A percentile compares a stretch with the other conserved stretches of the same genome.
Conservation (phyloP, 208 protist genomes). For the Giardia muris region DNA sequence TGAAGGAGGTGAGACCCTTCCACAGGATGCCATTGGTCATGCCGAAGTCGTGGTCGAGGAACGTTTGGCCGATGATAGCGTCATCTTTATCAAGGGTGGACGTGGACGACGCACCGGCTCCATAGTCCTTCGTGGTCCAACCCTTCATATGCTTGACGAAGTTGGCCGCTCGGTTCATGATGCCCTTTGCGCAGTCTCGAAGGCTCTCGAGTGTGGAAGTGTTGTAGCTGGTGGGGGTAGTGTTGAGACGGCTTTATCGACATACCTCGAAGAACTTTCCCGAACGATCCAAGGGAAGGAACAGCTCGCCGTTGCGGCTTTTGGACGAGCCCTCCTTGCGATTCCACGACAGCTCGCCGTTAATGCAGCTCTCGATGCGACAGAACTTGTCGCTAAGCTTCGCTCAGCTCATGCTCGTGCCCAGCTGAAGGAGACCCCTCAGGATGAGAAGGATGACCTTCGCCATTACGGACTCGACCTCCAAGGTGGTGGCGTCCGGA, state of each 20-base stretch:
- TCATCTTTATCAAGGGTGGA: conserved; percentile 68
- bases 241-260: conserved; percentile 86
- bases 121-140: conserved; percentile 91
- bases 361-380: conserved; percentile 90
- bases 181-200: conserved; percentile 88
- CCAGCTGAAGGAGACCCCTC: conserved; percentile 60
- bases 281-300: conserved; percentile 75
- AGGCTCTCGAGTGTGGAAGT: conserved; percentile 78
- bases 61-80: conserved; percentile 77
- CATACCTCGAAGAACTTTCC: conserved; percentile 91
- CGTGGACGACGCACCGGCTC: conserved; percentile 59
- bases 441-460: conserved; percentile 50
- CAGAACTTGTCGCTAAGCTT: conserved; percentile 87
- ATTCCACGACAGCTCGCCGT: conserved; percentile 93
- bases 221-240: conserved; percentile 90
- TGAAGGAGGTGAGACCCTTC: conserved; percentile 85
- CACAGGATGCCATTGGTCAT: conserved; percentile 66
- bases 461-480: conserved; percentile 72
- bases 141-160: conserved; percentile 61
- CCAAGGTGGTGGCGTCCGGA: conserved; percentile 65
- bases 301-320: conserved; percentile 91
- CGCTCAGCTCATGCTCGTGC: conserved; percentile 73
- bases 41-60: conserved; percentile 80
- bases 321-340: conserved; percentile 85
- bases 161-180: conserved; percentile 72